Evolutionary conservation across 2,329 filamentous ascomycete genomes (phyloP).

Genomic region (Pseudogymnoascus sp.): DNA sequence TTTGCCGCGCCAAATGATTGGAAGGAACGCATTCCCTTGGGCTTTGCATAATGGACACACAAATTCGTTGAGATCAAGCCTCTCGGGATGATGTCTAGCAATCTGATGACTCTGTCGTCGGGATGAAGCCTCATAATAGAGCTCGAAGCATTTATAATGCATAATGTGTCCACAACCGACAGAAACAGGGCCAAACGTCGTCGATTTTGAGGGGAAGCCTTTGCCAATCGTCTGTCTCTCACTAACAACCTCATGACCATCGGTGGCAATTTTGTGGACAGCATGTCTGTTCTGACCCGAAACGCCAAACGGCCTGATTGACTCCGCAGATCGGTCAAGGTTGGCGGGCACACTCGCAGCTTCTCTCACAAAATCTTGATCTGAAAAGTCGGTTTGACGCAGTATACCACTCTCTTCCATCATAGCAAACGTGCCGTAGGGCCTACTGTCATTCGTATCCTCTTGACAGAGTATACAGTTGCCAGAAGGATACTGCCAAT

Average conservation of each 20-base stretch:
- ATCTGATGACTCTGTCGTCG: slow-evolving; percentile 86
- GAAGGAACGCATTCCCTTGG: slow-evolving; percentile 86
- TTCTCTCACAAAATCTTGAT: slow-evolving; percentile 77
- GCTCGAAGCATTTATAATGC: slow-evolving; percentile 93
- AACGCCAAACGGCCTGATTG: slow-evolving; percentile 80
- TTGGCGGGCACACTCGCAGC: slow-evolving; percentile 68
- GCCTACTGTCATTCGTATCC: slow-evolving; percentile 76
- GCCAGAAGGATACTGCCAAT: slow-evolving; percentile 84
- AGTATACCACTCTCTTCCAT: slow-evolving; percentile 79
- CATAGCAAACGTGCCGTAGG: slow-evolving; percentile 90
- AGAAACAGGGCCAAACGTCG: slow-evolving; percentile 67
- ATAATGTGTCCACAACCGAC: slow-evolving; percentile 96
- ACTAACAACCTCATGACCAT: slow-evolving; percentile 60
- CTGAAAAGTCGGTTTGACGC: slow-evolving; percentile 74
- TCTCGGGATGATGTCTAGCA: slow-evolving; percentile 85
- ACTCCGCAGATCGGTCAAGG: slow-evolving; percentile 76
- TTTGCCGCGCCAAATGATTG: slow-evolving; percentile 89
- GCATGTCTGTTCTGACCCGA: slow-evolving; percentile 74
- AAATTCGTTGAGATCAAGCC: slow-evolving; percentile 72
- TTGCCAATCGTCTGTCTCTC: slow-evolving; percentile 81
- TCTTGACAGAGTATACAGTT: slow-evolving; percentile 97
- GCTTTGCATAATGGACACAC: slow-evolving; percentile 96
- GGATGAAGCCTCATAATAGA: slow-evolving; percentile 76
- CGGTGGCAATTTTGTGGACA: slow-evolving; percentile 65
- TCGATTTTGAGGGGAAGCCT: slow-evolving; percentile 66